These are phyloP conservation scores for Pleurotus platypus DNA, from an alignment of 768 basidiomycete species.

Conservation along the genomic window DNA sequence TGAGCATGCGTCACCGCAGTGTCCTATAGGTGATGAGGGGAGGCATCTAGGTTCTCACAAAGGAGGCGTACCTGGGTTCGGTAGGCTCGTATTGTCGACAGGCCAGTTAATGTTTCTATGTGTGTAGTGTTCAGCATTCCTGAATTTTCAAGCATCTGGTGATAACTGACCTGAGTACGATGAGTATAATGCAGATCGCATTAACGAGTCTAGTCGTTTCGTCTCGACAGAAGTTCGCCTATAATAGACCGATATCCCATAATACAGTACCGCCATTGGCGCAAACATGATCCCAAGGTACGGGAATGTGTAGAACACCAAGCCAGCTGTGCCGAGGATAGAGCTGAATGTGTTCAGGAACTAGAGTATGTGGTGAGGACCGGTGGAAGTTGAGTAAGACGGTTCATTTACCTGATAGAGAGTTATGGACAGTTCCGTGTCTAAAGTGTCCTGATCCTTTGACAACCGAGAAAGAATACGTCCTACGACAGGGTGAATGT, in stretches of 20 bases:
- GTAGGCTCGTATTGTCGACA: constrained; percentile 63
- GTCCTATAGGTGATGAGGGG: constrained; percentile 22
- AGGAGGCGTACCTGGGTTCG: constrained; percentile 40
- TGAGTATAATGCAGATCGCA: constrained; percentile 55
- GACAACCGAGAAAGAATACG: constrained; percentile 55
- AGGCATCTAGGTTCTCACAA: neutral
- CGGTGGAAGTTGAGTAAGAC: neutral
- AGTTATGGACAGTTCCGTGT: constrained; percentile 43
- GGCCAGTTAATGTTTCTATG: constrained; percentile 58
- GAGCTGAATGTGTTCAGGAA: constrained; percentile 35
- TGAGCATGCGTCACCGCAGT: constrained; percentile 50
- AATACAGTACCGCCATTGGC: constrained; percentile 51
- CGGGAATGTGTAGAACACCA: constrained; percentile 69
- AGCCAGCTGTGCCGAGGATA: constrained; percentile 50
- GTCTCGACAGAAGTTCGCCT: constrained; percentile 60
- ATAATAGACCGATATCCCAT: constrained; percentile 51
- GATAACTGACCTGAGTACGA: constrained; percentile 46
- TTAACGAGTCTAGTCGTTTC: constrained; percentile 60
- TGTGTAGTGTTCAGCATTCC: neutral
- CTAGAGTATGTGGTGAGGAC: constrained; percentile 18
- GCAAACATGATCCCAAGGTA: constrained; percentile 62
- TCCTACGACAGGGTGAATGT: constrained; percentile 29
- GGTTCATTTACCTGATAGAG: constrained; percentile 37
- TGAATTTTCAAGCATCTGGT: too few species aligned
- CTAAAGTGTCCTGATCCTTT: constrained; percentile 60